Evolutionary conservation across 345 rosid genomes (phyloP).

Genomic region (Microcos paniculata): DNA sequence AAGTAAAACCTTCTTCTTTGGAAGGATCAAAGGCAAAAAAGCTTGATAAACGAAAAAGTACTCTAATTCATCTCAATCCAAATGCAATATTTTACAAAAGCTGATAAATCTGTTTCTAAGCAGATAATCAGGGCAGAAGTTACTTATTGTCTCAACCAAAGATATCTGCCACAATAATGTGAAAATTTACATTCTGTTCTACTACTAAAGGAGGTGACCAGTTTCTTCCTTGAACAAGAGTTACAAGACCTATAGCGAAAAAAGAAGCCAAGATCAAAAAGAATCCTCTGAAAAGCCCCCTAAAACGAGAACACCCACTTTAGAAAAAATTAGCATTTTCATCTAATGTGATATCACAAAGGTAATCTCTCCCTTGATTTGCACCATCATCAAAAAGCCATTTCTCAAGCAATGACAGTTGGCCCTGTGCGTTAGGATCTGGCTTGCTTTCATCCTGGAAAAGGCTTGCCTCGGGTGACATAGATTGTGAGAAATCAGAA

Average conservation of each 20-base stretch:
- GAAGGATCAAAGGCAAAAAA: background rate
- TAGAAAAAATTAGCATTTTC: slow-evolving; percentile 42
- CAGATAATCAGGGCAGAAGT: background rate
- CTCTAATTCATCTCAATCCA: slow-evolving; percentile 1
- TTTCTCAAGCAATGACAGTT: slow-evolving; percentile 61
- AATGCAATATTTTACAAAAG: slow-evolving; percentile 11
- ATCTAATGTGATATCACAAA: slow-evolving; percentile 46
- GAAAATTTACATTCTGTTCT: slow-evolving; percentile 1
- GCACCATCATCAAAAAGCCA: slow-evolving; percentile 69
- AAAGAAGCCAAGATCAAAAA: slow-evolving; percentile 18
- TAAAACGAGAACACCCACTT: slow-evolving; percentile 23
- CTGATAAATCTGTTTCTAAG: background rate
- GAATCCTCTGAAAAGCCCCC: background rate
- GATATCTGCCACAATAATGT: background rate
- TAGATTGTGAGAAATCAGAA: slow-evolving; percentile 44
- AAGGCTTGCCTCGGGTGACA: slow-evolving; percentile 41
- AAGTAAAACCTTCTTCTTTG: background rate
- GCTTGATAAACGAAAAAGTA: background rate
- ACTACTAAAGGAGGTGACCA: background rate
- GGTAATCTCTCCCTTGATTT: slow-evolving; percentile 38
- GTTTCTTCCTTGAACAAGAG: background rate
- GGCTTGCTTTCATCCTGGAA: slow-evolving; percentile 54
- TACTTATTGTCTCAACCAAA: background rate
- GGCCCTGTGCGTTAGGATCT: slow-evolving; percentile 33
- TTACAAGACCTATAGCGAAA: slow-evolving; percentile 14